Evolutionary conservation across 345 rosid genomes (phyloP).

Genomic region (Citrus maxima): DNA sequence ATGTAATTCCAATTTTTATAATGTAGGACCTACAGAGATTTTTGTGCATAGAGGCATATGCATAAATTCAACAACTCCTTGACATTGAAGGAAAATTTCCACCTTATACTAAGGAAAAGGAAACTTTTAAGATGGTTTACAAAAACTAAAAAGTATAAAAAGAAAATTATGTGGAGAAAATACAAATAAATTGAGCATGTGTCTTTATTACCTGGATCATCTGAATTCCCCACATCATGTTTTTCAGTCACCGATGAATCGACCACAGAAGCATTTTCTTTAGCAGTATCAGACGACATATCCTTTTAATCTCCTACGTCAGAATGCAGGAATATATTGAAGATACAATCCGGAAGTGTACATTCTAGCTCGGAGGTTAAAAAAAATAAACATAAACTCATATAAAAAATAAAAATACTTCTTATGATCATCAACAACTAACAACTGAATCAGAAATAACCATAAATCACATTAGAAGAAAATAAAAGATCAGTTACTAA

Average conservation of each 20-base stretch:
- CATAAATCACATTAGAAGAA: background rate
- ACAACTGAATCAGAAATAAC: background rate
- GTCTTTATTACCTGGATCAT: conserved; percentile 62
- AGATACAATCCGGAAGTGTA: conserved; percentile 2
- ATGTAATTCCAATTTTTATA: background rate
- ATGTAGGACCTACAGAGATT: background rate
- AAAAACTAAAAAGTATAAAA: background rate
- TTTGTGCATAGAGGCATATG: background rate
- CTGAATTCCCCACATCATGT: conserved; percentile 59
- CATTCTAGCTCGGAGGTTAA: background rate
- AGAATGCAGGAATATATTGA: conserved; percentile 11
- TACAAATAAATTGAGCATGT: background rate
- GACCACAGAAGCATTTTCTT: conserved; percentile 84
- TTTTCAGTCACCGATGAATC: conserved; percentile 88
- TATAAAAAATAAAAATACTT: too few relatives aligned
- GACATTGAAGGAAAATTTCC: background rate
- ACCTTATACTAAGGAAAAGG: background rate
- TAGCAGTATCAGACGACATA: conserved; percentile 85
- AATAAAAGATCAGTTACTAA: background rate
- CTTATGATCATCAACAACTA: background rate
- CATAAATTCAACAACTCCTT: background rate
- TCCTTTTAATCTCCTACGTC: conserved; percentile 27
- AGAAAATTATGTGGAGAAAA: background rate
- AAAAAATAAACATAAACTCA: background rate
- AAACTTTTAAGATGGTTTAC: background rate